Percentiles rank a stretch among this genome's conserved stretches.
These are phyloP conservation scores for Chaetomiaceae sp. DNA, from an alignment of 2,329 filamentous ascomycete species.

Conservation along the genomic window DNA sequence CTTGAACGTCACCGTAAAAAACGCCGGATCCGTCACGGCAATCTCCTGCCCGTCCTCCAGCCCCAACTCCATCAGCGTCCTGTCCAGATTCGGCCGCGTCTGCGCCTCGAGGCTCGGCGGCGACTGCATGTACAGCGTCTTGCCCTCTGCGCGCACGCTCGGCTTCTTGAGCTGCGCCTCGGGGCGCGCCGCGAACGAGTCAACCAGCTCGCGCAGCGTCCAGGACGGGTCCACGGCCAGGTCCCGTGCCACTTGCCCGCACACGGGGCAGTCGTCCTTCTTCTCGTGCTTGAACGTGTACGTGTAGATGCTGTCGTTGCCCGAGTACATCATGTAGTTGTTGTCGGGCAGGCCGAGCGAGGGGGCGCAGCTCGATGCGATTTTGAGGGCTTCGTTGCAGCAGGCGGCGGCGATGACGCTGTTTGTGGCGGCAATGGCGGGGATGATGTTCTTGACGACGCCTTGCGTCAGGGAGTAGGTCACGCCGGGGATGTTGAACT, in stretches of 20 bases:
- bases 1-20: slow-evolving; percentile 65
- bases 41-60: slow-evolving; percentile 80
- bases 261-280: slow-evolving; percentile 93
- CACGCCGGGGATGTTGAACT: slow-evolving; percentile 88
- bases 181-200: slow-evolving; percentile 74
- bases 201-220: slow-evolving; percentile 80
- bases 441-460: slow-evolving; percentile 99
- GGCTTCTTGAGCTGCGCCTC: slow-evolving; percentile 94
- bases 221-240: slow-evolving; percentile 59
- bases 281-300: slow-evolving; percentile 95
- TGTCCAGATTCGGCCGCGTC: slow-evolving; percentile 75
- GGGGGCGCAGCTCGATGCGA: slow-evolving; percentile 77
- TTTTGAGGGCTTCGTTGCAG: slow-evolving; percentile 96
- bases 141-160: slow-evolving; percentile 71
- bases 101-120: slow-evolving; percentile 78
- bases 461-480: slow-evolving; percentile 96
- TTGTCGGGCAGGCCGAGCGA: slow-evolving; percentile 57
- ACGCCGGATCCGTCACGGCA: slow-evolving; percentile 88
- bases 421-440: slow-evolving; percentile 95
- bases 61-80: slow-evolving; percentile 69
- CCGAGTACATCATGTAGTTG: slow-evolving; percentile 99
- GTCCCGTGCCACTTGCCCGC: slow-evolving; percentile 74
- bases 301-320: slow-evolving; percentile 92
- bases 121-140: slow-evolving; percentile 85
- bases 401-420: slow-evolving; percentile 93